phyloP scores from a whole-genome alignment of 73 alveolate species.

The Uronychia setigera region DNA sequence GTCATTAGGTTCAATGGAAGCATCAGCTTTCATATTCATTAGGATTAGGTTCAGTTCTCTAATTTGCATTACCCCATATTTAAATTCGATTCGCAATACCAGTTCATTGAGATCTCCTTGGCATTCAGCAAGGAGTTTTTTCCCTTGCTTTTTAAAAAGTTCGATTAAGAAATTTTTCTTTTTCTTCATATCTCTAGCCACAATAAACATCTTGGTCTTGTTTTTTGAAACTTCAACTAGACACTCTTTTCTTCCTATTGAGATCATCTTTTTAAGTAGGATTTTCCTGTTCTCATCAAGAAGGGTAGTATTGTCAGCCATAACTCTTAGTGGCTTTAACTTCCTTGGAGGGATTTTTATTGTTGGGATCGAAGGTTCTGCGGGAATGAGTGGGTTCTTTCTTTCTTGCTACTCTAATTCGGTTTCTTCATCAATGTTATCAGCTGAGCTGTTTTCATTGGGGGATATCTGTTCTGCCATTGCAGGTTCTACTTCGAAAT shows the following conservation, averaged over 20 bases:
- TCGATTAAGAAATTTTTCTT: conserved; percentile 1
- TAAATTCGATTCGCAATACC: not conserved
- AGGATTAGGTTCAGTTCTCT: conserved; percentile 1
- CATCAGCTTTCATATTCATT: not conserved
- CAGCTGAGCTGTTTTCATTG: no score
- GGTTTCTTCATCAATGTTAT: no score
- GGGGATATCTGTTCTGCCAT: no score
- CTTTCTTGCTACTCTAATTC: no score
- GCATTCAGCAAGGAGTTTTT: conserved; percentile 9
- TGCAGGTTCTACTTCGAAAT: no score
- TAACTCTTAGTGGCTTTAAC: not conserved
- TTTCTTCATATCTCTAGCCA: conserved; percentile 5
- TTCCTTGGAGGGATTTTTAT: not conserved
- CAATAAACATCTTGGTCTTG: not conserved
- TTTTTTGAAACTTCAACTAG: conserved; percentile 19
- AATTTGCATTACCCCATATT: conserved; percentile 11
- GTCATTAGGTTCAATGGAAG: not conserved
- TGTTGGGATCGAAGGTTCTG: no score
- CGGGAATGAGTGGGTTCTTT: no score
- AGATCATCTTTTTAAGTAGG: not conserved
- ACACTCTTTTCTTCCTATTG: not conserved
- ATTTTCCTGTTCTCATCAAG: conserved; percentile 12
- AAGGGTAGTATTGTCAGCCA: not conserved
- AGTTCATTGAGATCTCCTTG: not conserved
- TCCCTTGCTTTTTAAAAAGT: conserved; percentile 25